Evolutionary conservation across 2,329 filamentous ascomycete species (phyloP).

Genomic region (Talaromyces sp.): DNA sequence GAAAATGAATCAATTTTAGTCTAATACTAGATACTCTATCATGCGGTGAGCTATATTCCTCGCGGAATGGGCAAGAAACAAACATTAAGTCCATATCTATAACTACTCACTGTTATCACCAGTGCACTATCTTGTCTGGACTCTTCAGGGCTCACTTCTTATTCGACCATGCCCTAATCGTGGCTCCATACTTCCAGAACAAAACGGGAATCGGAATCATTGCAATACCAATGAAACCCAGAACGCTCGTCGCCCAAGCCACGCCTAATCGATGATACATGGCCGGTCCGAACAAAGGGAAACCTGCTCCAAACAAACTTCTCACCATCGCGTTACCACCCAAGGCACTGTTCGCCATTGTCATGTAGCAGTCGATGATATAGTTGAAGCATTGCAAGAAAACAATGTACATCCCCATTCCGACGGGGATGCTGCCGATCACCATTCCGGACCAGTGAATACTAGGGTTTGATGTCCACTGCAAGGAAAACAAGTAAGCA

Average conservation of each 20-base stretch:
- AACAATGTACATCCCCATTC: conserved; percentile 66
- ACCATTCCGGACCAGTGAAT: conserved; percentile 79
- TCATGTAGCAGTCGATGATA: conserved; percentile 69
- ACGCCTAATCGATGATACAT: not conserved
- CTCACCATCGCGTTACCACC: conserved; percentile 73
- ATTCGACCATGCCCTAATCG: not conserved
- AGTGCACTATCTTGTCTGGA: not conserved
- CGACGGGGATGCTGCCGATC: conserved; percentile 72
- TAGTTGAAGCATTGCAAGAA: conserved; percentile 84
- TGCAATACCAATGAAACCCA: not conserved
- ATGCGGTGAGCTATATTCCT: not conserved
- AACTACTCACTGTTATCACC: not conserved
- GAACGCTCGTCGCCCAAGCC: not conserved
- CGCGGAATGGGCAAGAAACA: not conserved
- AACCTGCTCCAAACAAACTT: conserved; percentile 62
- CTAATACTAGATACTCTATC: not conserved
- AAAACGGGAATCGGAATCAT: not conserved
- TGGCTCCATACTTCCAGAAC: not conserved
- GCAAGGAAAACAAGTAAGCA: conserved; percentile 58
- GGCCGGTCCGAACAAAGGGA: not conserved
- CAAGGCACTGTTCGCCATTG: conserved; percentile 75
- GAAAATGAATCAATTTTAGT: not conserved
- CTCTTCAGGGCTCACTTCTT: not conserved
- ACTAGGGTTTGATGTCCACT: conserved; percentile 77
- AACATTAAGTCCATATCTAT: not conserved